A percentile compares a stretch with the other conserved stretches of the same genome.
Evolutionary conservation across 78 protist species (phyloP).

Genomic region (Dictyostelium intermedium): DNA sequence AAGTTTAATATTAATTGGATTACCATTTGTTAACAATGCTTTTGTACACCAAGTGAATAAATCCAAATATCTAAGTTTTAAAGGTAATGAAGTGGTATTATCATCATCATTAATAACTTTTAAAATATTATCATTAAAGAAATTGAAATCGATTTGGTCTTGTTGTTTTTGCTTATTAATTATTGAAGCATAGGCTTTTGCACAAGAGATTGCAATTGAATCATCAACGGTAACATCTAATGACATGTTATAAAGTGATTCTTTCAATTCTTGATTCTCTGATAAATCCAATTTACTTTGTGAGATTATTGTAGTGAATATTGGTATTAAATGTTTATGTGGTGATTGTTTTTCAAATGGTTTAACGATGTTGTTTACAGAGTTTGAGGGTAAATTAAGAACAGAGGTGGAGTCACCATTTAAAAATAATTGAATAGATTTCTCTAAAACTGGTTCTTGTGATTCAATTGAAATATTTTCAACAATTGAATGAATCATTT

Average conservation of each 20-base stretch:
- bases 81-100: background rate
- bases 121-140: background rate
- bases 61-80: background rate
- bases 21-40: constrained; percentile 40
- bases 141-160: background rate
- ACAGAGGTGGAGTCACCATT: background rate
- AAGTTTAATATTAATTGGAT: constrained; percentile 2
- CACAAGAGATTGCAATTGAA: constrained; percentile 27
- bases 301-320: constrained; percentile 17
- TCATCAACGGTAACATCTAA: background rate
- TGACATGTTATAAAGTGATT: background rate
- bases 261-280: background rate
- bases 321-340: constrained; percentile 22
- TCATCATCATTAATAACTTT: background rate
- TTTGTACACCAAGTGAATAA: constrained; percentile 31
- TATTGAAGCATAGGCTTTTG: constrained; percentile 1
- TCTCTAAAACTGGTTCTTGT: background rate
- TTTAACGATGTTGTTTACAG: background rate
- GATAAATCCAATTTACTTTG: constrained; percentile 53
- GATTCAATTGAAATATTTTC: constrained; percentile 13
- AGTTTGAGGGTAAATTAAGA: background rate
- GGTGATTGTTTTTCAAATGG: constrained; percentile 3
- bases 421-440: constrained; percentile 21
- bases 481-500: constrained; percentile 41
- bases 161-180: constrained; percentile 14